phyloP scores from a whole-genome alignment of 2,329 filamentous ascomycete genomes.

The Laburnicola sp. region DNA sequence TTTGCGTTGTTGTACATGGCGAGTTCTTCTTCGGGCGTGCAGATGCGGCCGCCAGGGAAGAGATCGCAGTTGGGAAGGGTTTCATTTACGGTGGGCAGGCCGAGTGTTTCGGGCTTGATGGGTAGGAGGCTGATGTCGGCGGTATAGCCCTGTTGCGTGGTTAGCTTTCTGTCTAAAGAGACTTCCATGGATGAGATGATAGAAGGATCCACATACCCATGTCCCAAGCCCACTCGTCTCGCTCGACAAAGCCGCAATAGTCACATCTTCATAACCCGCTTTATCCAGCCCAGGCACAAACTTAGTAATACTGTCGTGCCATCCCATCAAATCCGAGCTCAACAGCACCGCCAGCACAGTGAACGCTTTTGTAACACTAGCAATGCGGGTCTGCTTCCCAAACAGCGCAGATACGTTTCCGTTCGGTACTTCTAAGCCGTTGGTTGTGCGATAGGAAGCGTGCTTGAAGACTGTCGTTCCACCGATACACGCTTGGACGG shows the following conservation, averaged over 20 bases:
- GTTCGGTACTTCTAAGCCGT: not conserved
- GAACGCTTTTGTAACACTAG: constrained; percentile 32
- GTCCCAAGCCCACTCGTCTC: constrained; percentile 31
- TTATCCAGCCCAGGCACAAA: constrained; percentile 25
- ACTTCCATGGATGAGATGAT: not conserved
- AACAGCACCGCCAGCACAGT: constrained; percentile 30
- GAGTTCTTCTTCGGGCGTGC: constrained; percentile 23
- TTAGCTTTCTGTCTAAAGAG: not conserved
- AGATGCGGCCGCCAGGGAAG: constrained; percentile 23
- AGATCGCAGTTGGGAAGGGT: constrained; percentile 29
- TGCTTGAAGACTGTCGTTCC: constrained; percentile 20
- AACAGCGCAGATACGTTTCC: not conserved
- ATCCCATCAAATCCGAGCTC: constrained; percentile 21
- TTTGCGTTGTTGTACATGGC: constrained; percentile 27
- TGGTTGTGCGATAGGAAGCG: constrained; percentile 4
- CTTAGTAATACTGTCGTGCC: constrained; percentile 29
- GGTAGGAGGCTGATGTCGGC: constrained; percentile 26
- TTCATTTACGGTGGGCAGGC: constrained; percentile 21
- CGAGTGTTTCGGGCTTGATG: constrained; percentile 16
- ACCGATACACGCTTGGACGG: constrained; percentile 28
- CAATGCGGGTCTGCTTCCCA: constrained; percentile 27
- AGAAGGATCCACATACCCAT: constrained; percentile 13
- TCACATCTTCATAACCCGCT: constrained; percentile 24
- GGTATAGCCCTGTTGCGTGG: constrained; percentile 20
- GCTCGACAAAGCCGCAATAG: constrained; percentile 22